These are phyloP conservation scores for Metarhizium robertsii DNA, from an alignment of 2,329 filamentous ascomycete genomes.

Conservation along the genomic window DNA sequence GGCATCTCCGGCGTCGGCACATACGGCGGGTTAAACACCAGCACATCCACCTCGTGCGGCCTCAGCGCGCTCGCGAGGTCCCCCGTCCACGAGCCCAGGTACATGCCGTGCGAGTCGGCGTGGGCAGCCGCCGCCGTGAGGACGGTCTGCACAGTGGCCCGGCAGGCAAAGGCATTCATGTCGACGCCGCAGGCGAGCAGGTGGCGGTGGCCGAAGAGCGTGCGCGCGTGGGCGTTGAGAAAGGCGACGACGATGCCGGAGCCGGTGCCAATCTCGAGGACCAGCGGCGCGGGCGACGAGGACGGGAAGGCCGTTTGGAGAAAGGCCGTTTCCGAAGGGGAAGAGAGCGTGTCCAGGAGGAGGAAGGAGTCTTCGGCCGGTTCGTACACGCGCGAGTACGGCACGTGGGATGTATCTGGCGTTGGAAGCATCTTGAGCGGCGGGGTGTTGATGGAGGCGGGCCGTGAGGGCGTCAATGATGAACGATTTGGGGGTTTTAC, in stretches of 20 bases:
- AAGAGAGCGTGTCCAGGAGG: constrained; percentile 83
- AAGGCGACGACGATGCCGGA: constrained; percentile 94
- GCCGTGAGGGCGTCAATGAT: too few species aligned
- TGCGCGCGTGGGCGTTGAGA: constrained; percentile 61
- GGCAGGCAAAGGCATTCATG: constrained; percentile 76
- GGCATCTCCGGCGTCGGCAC: constrained; percentile 78
- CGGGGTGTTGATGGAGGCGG: neutral
- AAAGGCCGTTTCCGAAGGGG: constrained; percentile 56
- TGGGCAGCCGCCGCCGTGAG: constrained; percentile 29
- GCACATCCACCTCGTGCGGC: constrained; percentile 57
- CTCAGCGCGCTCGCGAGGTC: constrained; percentile 60
- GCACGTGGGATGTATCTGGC: constrained; percentile 84
- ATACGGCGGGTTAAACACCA: constrained; percentile 96
- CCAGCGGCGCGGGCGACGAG: constrained; percentile 40
- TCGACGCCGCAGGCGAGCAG: constrained; percentile 71
- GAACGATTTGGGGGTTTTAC: too few species aligned
- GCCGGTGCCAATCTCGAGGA: constrained; percentile 82
- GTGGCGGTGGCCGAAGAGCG: constrained; percentile 62
- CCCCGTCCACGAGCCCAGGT: constrained; percentile 57
- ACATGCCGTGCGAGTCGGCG: constrained; percentile 33
- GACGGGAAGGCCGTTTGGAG: constrained; percentile 52
- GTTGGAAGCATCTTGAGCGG: constrained; percentile 68
- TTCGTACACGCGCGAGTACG: constrained; percentile 83
- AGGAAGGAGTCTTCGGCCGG: constrained; percentile 95
- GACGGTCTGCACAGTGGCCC: constrained; percentile 64